A percentile compares a stretch with the other conserved stretches of the same genome.
Conservation (phyloP, 2,329 filamentous ascomycete species). For the Verticillium albo-atrum region DNA sequence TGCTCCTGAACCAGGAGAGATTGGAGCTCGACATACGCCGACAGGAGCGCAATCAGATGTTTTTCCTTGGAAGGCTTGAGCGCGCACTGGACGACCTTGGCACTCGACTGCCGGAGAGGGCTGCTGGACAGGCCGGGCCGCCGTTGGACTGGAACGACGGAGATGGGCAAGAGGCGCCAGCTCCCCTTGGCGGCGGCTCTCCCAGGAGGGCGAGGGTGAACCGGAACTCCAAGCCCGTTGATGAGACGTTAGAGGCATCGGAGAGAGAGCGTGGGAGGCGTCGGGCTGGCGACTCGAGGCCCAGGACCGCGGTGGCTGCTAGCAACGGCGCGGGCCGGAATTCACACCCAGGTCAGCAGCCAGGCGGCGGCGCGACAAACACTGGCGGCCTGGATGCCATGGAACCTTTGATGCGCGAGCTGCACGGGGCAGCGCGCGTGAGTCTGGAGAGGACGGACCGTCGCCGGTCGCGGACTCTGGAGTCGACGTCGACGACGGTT, state of each 20-base stretch:
- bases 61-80: constrained; percentile 10
- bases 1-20: constrained; percentile 11
- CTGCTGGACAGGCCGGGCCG: not conserved
- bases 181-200: no score
- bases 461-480: not conserved
- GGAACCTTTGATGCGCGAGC: constrained; percentile 40
- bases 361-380: not conserved
- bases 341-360: not conserved
- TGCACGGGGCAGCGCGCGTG: constrained; percentile 16
- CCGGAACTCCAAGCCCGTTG: not conserved
- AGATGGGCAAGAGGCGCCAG: not conserved
- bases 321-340: not conserved
- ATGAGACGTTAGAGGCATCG: not conserved
- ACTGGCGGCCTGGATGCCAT: constrained; percentile 30
- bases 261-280: not conserved
- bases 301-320: not conserved
- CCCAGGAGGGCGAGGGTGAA: not conserved
- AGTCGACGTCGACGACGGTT: not conserved
- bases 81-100: not conserved
- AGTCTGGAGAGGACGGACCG: constrained; percentile 6
- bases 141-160: not conserved
- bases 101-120: not conserved
- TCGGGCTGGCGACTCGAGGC: not conserved
- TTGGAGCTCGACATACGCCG: constrained; percentile 11
- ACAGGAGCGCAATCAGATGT: constrained; percentile 10